Evolutionary conservation across 2,329 filamentous ascomycete genomes (phyloP).

Genomic region (Cadophora sp.): DNA sequence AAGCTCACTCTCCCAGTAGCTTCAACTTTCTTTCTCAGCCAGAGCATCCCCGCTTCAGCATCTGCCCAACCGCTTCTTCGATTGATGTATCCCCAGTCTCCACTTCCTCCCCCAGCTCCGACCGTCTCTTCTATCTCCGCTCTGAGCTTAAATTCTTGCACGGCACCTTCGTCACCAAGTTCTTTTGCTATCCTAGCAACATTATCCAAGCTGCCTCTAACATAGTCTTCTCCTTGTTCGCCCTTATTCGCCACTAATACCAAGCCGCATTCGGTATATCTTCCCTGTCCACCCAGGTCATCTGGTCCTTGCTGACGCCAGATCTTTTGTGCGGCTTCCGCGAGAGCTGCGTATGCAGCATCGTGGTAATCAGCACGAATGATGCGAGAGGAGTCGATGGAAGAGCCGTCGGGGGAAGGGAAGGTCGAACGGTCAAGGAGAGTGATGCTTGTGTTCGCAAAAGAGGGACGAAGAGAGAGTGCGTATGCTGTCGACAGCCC

Average conservation of each 20-base stretch:
- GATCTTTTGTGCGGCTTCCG: conserved; percentile 69
- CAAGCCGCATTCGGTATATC: conserved; percentile 75
- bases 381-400: conserved; percentile 69
- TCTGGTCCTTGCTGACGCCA: conserved; percentile 65
- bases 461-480: conserved; percentile 66
- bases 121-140: conserved; percentile 53
- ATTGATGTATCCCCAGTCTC: conserved; percentile 76
- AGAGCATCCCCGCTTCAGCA: conserved; percentile 73
- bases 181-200: conserved; percentile 51
- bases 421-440: conserved; percentile 65
- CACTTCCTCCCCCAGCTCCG: conserved; percentile 58
- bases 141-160: conserved; percentile 51
- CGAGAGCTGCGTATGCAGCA: conserved; percentile 76
- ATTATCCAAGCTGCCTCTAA: conserved; percentile 66
- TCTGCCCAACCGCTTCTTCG: conserved; percentile 80
- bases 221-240: conserved; percentile 54
- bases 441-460: conserved; percentile 59
- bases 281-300: conserved; percentile 64
- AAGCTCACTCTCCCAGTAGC: conserved; percentile 54
- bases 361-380: conserved; percentile 82
- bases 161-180: conserved; percentile 37
- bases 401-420: conserved; percentile 64
- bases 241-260: conserved; percentile 64
- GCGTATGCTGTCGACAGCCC: conserved; percentile 72
- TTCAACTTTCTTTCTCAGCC: conserved; percentile 51